Percentiles rank a stretch among this genome's conserved stretches.
These are phyloP conservation scores for Gynochthodes officinalis DNA, from an alignment of 257 asterid species.

Conservation along the genomic window DNA sequence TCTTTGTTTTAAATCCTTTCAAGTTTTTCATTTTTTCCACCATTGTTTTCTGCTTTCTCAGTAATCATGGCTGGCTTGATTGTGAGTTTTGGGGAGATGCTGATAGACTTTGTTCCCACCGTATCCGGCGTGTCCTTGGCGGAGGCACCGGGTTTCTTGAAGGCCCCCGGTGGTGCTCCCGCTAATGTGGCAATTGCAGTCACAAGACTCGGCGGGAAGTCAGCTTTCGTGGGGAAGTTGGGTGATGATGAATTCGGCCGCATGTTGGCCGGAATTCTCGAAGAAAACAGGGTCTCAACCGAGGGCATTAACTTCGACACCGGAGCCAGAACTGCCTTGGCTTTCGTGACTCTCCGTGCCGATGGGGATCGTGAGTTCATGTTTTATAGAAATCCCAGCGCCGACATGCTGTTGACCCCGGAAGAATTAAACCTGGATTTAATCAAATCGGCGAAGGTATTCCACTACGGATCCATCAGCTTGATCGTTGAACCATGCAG, in stretches of 20 bases:
- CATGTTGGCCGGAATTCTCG: slow-evolving; percentile 79
- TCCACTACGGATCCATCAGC: slow-evolving; percentile 90
- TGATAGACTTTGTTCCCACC: slow-evolving; percentile 88
- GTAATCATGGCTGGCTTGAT: slow-evolving; percentile 44
- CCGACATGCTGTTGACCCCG: slow-evolving; percentile 85
- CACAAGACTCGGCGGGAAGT: slow-evolving; percentile 65
- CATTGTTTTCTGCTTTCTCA: too few relatives aligned
- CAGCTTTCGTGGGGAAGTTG: slow-evolving; percentile 79
- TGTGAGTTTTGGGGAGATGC: slow-evolving; percentile 90
- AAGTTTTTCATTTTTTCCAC: too few relatives aligned
- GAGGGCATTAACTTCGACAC: slow-evolving; percentile 65
- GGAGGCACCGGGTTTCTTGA: slow-evolving; percentile 82
- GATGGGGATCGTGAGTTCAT: slow-evolving; percentile 95
- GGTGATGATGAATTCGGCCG: slow-evolving; percentile 91
- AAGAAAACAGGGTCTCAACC: slow-evolving; percentile 60
- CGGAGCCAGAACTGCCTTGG: slow-evolving; percentile 83
- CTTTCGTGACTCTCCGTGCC: slow-evolving; percentile 82
- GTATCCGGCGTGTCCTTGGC: slow-evolving; percentile 89
- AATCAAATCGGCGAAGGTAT: slow-evolving; percentile 87
- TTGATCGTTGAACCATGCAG: slow-evolving; percentile 96
- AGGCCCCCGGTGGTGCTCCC: slow-evolving; percentile 96
- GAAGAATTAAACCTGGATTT: slow-evolving; percentile 74
- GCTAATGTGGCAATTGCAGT: slow-evolving; percentile 94
- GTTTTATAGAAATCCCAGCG: slow-evolving; percentile 92
- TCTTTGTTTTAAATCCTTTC: too few relatives aligned